phyloP scores from a whole-genome alignment of 768 basidiomycete species.

The Imleria badia region DNA sequence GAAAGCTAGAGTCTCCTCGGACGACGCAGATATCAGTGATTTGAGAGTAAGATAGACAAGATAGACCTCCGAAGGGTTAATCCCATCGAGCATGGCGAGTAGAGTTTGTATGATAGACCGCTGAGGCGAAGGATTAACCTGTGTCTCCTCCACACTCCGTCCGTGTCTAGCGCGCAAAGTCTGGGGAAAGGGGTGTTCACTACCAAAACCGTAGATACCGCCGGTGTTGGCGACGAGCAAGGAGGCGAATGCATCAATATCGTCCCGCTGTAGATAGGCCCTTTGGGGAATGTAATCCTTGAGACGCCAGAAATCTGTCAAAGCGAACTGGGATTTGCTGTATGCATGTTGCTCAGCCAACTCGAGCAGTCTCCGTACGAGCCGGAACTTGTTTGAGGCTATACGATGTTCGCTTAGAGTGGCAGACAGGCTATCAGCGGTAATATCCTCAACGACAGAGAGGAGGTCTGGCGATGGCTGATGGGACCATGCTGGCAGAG shows the following conservation, averaged over 20 bases:
- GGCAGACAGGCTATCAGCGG: constrained; percentile 46
- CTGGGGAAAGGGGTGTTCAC: constrained; percentile 45
- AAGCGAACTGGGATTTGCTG: constrained; percentile 47
- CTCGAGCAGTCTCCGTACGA: constrained; percentile 64
- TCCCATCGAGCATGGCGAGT: constrained; percentile 57
- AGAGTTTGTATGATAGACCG: constrained; percentile 54
- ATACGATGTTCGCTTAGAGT: constrained; percentile 61
- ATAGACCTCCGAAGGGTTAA: constrained; percentile 47
- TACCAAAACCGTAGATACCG: constrained; percentile 57
- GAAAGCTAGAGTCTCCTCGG: constrained; percentile 29
- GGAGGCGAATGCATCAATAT: constrained; percentile 70
- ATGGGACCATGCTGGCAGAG: constrained; percentile 77
- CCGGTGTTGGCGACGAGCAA: constrained; percentile 62
- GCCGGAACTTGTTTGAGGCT: constrained; percentile 72
- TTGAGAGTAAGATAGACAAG: constrained; percentile 66
- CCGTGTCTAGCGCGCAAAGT: constrained; percentile 42
- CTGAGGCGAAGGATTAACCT: constrained; percentile 36
- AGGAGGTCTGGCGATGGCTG: constrained; percentile 50
- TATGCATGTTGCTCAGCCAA: constrained; percentile 41
- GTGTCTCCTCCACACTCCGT: constrained; percentile 11
- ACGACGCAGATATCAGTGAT: constrained; percentile 45
- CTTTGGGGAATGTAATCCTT: constrained; percentile 69
- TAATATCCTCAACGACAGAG: constrained; percentile 45
- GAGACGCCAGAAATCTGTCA: constrained; percentile 78
- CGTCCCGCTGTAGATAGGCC: constrained; percentile 57